Conservation (phyloP, 352 stramenopile species). For the Phytophthora brassicae region DNA sequence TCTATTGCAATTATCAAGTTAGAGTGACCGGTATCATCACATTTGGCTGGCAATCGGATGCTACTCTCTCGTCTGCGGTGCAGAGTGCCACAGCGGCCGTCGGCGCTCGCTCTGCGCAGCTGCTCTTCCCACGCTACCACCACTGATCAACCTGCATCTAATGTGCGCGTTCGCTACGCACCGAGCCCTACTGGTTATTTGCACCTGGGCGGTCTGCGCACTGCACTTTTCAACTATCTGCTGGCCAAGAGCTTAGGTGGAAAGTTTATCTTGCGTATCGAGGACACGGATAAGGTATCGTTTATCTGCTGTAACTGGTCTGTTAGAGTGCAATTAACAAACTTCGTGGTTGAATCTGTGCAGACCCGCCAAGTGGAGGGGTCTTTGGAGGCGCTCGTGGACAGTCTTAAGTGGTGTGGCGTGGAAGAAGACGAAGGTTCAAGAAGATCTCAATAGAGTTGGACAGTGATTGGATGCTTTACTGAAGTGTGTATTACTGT, state of each 20-base stretch:
- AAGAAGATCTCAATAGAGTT: background rate
- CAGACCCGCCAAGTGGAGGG: constrained; percentile 85
- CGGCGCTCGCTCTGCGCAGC: constrained; percentile 17
- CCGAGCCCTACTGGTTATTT: constrained; percentile 90
- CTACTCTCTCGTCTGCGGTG: constrained; percentile 27
- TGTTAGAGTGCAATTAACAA: no score
- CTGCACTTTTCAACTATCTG: constrained; percentile 93
- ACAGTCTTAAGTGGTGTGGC: constrained; percentile 94
- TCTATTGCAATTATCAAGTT: no score
- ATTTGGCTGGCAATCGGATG: constrained; percentile 21
- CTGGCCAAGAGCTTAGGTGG: constrained; percentile 85
- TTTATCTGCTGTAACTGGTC: no score
- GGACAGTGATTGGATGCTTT: background rate
- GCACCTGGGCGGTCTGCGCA: constrained; percentile 90
- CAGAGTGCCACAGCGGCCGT: constrained; percentile 3
- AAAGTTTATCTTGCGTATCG: constrained; percentile 90
- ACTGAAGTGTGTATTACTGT: constrained; percentile 6
- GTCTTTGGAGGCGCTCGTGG: constrained; percentile 82
- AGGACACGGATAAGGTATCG: constrained; percentile 90
- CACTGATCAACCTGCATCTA: constrained; percentile 4
- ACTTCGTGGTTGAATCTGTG: no score
- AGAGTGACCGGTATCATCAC: constrained; percentile 11
- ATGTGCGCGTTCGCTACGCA: constrained; percentile 84
- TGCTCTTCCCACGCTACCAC: constrained; percentile 12
- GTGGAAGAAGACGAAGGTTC: constrained; percentile 96